Base-by-base conservation (phyloP, 352 stramenopile genomes). In the Phytopythium ostracodes region DNA sequence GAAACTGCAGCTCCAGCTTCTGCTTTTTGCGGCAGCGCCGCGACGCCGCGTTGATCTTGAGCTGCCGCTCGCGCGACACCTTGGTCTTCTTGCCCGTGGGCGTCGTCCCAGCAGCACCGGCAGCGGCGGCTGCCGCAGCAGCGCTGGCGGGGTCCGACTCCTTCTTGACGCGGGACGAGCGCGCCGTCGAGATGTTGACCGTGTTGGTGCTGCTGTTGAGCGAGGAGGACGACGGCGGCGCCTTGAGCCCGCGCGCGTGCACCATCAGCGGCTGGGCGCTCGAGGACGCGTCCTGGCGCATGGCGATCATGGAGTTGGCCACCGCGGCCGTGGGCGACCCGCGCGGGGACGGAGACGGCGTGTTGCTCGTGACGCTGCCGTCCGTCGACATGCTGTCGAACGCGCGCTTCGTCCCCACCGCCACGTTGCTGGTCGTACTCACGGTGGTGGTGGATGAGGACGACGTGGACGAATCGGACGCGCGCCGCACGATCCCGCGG, bases 11-110 rank as follows among this genome's bases (percentile, higher is more conserved):
- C 74, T 94, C 86, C 22, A 91, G 61, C 71, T 94, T 94, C 70
- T 94, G 86, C 59, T 92, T 92, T 70, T 92, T 89, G n/a, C 86
- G 80, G 59, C 86, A 94, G 20, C 84, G 77, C 2, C 86, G 72
- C 0, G 81, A 92, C 59, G 86, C 86, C 2, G 86, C 86, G 60
- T 94, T 94, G 75, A 94, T 94, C 72, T 92, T 94, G 40, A 94
- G 81, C 63, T 94, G 86, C 0, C 86, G 78, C 73, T 94, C 86
- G 29, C 86, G 76, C 11, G 83, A 92, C 10, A 94, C 86, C 70
- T 94, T 94, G 47, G 77, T 87, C 69, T 92, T 94, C 69, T 92
- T 78, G 31, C 65, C 60, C 9, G 42, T 61, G 15, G 55, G 57
- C 25, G 62, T 71, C 22, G 49, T 73, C 50, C 18, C 10, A 20